Conservation (phyloP, 2,329 filamentous ascomycete genomes). For the Aspergillus vadensis region DNA sequence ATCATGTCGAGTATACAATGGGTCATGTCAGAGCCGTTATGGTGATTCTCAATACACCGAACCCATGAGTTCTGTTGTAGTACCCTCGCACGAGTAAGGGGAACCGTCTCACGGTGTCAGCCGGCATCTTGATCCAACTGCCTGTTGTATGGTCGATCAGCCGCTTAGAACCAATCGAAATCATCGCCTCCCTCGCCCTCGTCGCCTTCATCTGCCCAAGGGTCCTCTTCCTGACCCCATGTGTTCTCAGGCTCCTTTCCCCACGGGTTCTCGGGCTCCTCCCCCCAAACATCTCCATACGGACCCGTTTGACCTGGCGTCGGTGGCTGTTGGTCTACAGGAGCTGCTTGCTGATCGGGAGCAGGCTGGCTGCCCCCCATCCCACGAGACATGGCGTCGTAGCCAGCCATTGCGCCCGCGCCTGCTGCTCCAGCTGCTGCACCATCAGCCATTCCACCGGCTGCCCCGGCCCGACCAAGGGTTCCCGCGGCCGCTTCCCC, state of each 20-base stretch:
- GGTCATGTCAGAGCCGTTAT: too few species aligned
- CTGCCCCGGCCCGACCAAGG: slow-evolving; percentile 41
- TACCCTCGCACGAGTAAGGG: too few species aligned
- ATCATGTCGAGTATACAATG: too few species aligned
- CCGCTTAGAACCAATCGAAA: slow-evolving; percentile 30
- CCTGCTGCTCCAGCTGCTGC: slow-evolving; percentile 52
- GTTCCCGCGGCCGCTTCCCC: slow-evolving; percentile 43
- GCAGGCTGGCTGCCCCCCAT: slow-evolving; percentile 31
- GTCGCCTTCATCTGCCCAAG: slow-evolving; percentile 22
- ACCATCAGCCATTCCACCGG: slow-evolving; percentile 42
- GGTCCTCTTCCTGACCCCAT: slow-evolving; percentile 24
- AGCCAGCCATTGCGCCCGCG: slow-evolving; percentile 63
- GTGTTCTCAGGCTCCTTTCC: slow-evolving; percentile 21
- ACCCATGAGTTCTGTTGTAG: too few species aligned
- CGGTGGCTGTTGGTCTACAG: slow-evolving; percentile 20
- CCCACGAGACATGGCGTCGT: slow-evolving; percentile 63
- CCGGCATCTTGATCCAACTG: neutral
- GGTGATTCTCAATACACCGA: too few species aligned
- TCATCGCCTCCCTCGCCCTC: slow-evolving; percentile 28
- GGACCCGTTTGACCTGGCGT: slow-evolving; percentile 22
- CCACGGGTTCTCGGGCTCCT: slow-evolving; percentile 26
- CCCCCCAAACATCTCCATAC: slow-evolving; percentile 32
- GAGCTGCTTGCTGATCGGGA: slow-evolving; percentile 20
- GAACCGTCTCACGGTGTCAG: neutral
- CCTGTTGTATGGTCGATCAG: neutral